phyloP scores from a whole-genome alignment of 176 grass and related monocot species.

The Oryza nivara region DNA sequence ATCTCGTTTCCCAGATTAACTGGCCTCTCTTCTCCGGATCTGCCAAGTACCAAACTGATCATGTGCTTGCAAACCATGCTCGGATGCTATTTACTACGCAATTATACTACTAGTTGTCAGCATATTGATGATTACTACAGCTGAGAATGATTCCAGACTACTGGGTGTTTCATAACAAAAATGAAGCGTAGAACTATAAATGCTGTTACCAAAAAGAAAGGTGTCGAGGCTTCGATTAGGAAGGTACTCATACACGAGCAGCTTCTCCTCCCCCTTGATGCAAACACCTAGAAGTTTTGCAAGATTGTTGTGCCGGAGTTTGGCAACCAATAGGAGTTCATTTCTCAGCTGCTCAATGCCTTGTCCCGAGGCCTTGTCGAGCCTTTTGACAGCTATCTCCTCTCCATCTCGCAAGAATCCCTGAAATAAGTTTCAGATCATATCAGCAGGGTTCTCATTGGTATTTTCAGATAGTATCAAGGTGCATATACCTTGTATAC shows the following conservation, averaged over 20 bases:
- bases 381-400: too few relatives aligned
- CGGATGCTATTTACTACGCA: background rate
- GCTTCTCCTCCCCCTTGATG: constrained; percentile 41
- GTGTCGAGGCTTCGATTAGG: constrained; percentile 52
- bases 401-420: constrained; percentile 35
- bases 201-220: constrained; percentile 43
- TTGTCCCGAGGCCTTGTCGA: constrained; percentile 15
- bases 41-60: background rate
- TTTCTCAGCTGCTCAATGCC: constrained; percentile 43
- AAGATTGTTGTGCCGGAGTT: constrained; percentile 56
- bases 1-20: constrained; percentile 39
- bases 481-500: too few relatives aligned
- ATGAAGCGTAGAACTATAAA: too few relatives aligned
- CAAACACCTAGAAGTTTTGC: constrained; percentile 44
- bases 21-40: constrained; percentile 21
- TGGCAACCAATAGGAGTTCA: constrained; percentile 51
- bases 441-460: too few relatives aligned
- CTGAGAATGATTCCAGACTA: too few relatives aligned
- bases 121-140: background rate
- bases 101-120: background rate
- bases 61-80: background rate
- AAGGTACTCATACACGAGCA: constrained; percentile 54
- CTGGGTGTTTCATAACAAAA: too few relatives aligned
- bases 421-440: constrained; percentile 19
- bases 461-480: background rate